Percentiles rank a stretch among this genome's conserved stretches.
Conservation (phyloP, 2,329 filamentous ascomycete species). For the Hymenoscyphus fraxineus region DNA sequence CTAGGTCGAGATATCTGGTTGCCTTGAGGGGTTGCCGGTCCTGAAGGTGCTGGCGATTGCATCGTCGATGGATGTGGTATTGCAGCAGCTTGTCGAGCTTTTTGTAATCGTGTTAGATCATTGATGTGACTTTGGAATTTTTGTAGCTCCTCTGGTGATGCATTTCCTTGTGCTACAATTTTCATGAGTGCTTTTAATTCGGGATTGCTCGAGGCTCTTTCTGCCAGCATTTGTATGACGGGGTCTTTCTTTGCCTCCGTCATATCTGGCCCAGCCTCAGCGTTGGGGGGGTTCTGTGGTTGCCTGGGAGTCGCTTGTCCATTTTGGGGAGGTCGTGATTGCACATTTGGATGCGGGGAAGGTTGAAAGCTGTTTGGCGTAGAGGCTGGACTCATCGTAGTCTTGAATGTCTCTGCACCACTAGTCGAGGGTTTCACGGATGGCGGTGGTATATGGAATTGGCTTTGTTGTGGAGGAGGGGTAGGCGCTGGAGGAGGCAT, state of each 20-base stretch:
- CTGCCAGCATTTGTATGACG: constrained; percentile 75
- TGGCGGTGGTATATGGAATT: constrained; percentile 27
- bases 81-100: constrained; percentile 54
- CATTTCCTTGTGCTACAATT: constrained; percentile 72
- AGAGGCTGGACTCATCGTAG: constrained; percentile 15
- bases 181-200: constrained; percentile 77
- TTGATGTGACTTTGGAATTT: constrained; percentile 80
- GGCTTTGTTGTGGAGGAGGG: constrained; percentile 34
- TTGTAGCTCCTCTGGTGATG: constrained; percentile 65
- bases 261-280: constrained; percentile 14
- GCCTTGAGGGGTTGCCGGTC: constrained; percentile 14
- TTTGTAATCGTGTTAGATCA: constrained; percentile 64
- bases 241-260: constrained; percentile 56
- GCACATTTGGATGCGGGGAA: constrained; percentile 2
- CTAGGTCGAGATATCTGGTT: constrained; percentile 12
- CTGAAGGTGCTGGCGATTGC: constrained; percentile 21
- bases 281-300: background rate
- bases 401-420: constrained; percentile 22
- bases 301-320: constrained; percentile 9
- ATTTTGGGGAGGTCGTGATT: constrained; percentile 11
- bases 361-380: constrained; percentile 7
- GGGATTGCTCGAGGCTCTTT: constrained; percentile 68
- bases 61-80: constrained; percentile 21
- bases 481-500: constrained; percentile 51
- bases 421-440: constrained; percentile 26